phyloP scores from a whole-genome alignment of 1,139 yeast genomes.

The Saccharomycopsis hybrid region DNA sequence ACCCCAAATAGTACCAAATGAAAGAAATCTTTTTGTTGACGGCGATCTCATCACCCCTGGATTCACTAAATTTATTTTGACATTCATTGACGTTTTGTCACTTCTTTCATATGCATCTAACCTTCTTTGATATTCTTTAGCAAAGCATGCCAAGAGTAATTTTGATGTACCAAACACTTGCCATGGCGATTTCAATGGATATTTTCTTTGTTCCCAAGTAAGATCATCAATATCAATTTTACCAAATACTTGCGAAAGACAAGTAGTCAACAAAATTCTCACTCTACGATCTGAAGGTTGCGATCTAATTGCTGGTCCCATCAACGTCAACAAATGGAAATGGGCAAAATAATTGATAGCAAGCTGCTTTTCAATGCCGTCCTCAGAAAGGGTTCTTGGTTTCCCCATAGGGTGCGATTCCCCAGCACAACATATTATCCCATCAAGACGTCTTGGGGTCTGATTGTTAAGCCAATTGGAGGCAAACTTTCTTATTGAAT shows the following conservation, averaged over 20 bases:
- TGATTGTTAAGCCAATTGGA: slow-evolving; percentile 89
- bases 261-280: slow-evolving; percentile 65
- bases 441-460: slow-evolving; percentile 88
- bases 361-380: slow-evolving; percentile 81
- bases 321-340: slow-evolving; percentile 67
- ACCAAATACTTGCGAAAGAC: slow-evolving; percentile 73
- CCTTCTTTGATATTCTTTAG: slow-evolving; percentile 65
- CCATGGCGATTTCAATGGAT: slow-evolving; percentile 63
- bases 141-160: slow-evolving; percentile 65
- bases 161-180: slow-evolving; percentile 77
- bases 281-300: slow-evolving; percentile 97
- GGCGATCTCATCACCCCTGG: slow-evolving; percentile 92
- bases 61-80: slow-evolving; percentile 70
- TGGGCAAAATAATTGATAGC: slow-evolving; percentile 80
- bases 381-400: slow-evolving; percentile 57
- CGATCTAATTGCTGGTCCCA: slow-evolving; percentile 73
- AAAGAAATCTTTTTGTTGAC: slow-evolving; percentile 68
- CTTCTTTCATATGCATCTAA: slow-evolving; percentile 51
- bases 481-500: slow-evolving; percentile 83
- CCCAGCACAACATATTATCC: slow-evolving; percentile 82
- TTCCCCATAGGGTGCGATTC: slow-evolving; percentile 65
- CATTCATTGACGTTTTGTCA: slow-evolving; percentile 63
- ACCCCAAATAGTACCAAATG: slow-evolving; percentile 74
- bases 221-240: slow-evolving; percentile 60
- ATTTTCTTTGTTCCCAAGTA: slow-evolving; percentile 54